Base-by-base conservation (phyloP, 2,329 filamentous ascomycete genomes). In the Diplocarpon mali region DNA sequence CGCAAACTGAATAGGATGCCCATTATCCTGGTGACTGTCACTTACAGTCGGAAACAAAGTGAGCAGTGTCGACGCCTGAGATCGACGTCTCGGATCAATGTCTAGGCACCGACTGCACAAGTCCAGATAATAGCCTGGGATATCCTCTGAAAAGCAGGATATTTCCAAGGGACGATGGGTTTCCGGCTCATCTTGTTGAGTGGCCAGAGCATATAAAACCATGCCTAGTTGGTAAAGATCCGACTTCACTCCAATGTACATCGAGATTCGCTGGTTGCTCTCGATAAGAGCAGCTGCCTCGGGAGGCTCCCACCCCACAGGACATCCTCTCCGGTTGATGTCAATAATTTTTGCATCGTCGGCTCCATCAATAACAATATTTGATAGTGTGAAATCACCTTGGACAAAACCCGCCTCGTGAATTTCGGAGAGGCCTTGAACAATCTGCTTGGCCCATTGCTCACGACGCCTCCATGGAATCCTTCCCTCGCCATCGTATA, bases 161-260 rank as follows among this genome's bases (percentile, higher is more conserved):
- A 83, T 65, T 16, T 67, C 68, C 48, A 95, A 65, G 0, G 89
- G 89, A 15, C 85, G 75, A 48, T 84, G 80, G 15, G 76, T 72
- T 62, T 96, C 92, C 1, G 92, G 92, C 58, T 96, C 90, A 57
- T 96, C 90, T 45, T 89, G 78, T 53, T 90, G 77, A 59, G 83
- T 83, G 1, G 87, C 90, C 37, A 98, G 68, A 16, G 86, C 87
- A 87, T 90, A 98, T 2, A 98, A 68, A 2, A 95, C 58, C 92
- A 98, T 98, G 5, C 92, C 92, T 5, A 96, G 73, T 64, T 98
- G 92, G 59, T 84, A 98, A 1, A 98, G 70, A 64, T 98, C 92
- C 0, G 90, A 95, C 65, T 98, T 98, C 61, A 95, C 88, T 11
- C 92, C 90, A 60, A 98, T 96, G 60, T 94, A 95, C 82, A 96